A percentile compares a stretch with the other conserved stretches of the same genome.
Conservation (phyloP, 192 early-diverging fungal genomes). For the Coemansia sp. region DNA sequence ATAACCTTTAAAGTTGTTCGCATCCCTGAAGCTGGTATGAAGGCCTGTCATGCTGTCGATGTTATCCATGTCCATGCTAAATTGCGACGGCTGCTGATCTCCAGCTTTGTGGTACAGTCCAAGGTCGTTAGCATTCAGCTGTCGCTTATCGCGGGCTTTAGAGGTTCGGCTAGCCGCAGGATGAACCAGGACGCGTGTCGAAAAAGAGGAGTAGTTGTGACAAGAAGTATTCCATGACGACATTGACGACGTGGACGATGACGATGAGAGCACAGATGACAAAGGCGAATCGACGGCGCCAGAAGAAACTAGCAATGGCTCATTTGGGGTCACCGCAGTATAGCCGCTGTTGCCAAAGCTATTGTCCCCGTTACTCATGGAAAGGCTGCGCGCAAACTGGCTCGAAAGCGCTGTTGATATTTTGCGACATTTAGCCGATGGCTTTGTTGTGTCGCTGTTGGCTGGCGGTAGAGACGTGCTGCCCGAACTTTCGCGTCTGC, state of each 20-base stretch:
- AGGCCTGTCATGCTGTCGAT: background rate
- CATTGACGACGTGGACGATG: constrained; percentile 19
- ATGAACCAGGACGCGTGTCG: constrained; percentile 1
- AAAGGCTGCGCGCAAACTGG: constrained; percentile 54
- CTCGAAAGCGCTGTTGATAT: constrained; percentile 39
- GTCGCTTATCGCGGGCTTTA: constrained; percentile 37
- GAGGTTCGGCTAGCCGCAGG: constrained; percentile 19
- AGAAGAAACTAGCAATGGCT: background rate
- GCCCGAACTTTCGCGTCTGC: constrained; percentile 42
- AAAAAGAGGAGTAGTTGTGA: background rate
- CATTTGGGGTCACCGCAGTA: background rate
- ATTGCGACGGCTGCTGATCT: background rate
- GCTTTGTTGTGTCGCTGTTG: constrained; percentile 16
- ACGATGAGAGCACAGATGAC: constrained; percentile 18
- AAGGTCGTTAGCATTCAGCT: background rate
- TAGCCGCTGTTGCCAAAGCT: background rate
- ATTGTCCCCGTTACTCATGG: constrained; percentile 18
- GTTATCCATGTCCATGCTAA: constrained; percentile 38
- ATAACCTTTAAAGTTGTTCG: background rate
- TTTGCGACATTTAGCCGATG: constrained; percentile 35
- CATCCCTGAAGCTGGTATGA: background rate
- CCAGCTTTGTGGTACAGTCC: background rate
- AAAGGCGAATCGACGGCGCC: constrained; percentile 4
- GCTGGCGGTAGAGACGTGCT: constrained; percentile 3
- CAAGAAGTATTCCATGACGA: background rate